Base-by-base conservation (phyloP, 2,329 filamentous ascomycete genomes). In the Diaporthe capsici region DNA sequence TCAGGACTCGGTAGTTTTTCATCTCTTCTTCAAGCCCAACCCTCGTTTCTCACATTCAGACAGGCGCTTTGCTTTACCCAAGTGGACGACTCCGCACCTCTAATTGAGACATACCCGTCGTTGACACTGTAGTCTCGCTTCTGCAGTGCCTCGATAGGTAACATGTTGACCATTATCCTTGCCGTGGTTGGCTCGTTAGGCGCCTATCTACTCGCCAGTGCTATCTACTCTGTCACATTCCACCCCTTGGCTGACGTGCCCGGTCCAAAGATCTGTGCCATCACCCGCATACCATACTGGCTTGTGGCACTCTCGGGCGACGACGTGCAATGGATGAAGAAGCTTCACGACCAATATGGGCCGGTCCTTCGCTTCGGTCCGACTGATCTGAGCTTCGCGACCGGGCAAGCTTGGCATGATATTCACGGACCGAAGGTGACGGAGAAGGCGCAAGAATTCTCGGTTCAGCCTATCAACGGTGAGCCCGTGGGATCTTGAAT, bases 201-300 rank as follows among this genome's bases (percentile, higher is more conserved):
- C 60, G 60, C 60, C 39, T 74, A 74, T 25, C 39, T 61, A 10
- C 22, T 70, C 25, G 49, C 37, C 7, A 74, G n/a, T 51, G 60
- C 72, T 3, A 28, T 74, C 17, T 74, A 74, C 20, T 74, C 51
- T 6, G 25, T 82, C 2, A 80, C 76, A 7, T 72, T 80, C 2
- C 79, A 82, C 44, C 81, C 81, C 3, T 77, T 82, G 22, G 77
- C 77, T 20, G 61, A 57, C 13, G 73, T 77, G 17, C 80, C 80
- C 0, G 80, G 80, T 1, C 79, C 79, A 0, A 74, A 53, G 57
- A 34, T 78, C 9, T 77, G 75, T 17, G 79, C 78, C 1, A 73
- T 80, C 22, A 80, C 42, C 31, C 80, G 80, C 9, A 74, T 81
- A 4, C 80, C 79, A 1, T 81, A 78, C 6, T 81, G 80, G 80